phyloP scores from a whole-genome alignment of 2,329 filamentous ascomycete genomes.

The Calonectria fujianensis region DNA sequence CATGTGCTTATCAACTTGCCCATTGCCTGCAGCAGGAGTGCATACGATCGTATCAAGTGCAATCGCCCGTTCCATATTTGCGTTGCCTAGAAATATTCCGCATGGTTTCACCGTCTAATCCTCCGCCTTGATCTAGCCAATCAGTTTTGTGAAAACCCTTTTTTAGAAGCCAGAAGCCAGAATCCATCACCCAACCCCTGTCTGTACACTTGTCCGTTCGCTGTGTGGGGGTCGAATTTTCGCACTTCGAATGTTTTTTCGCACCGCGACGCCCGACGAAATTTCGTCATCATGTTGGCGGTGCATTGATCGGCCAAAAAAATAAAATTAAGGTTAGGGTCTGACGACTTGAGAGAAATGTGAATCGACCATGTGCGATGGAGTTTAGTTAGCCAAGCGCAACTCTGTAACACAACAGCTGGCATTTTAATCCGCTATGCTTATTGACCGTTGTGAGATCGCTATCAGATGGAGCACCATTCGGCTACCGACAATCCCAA shows the following conservation, averaged over 20 bases:
- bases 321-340: background rate
- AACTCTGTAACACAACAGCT: background rate
- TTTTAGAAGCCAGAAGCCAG: no score
- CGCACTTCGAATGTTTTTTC: background rate
- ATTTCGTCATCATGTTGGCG: background rate
- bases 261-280: background rate
- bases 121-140: no score
- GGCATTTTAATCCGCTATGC: no score
- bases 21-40: no score
- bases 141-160: no score
- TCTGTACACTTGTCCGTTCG: background rate
- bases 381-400: background rate
- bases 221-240: background rate
- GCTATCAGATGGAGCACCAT: background rate
- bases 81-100: no score
- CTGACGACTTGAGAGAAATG: background rate
- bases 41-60: no score
- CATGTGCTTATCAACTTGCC: no score
- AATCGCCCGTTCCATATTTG: no score
- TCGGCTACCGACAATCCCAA: no score
- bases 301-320: background rate
- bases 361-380: background rate
- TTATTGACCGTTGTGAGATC: background rate
- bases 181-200: no score
- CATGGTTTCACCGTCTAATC: no score